Evolutionary conservation across 129 eudicot species (phyloP), one percentile per base, ranked within the genome.

Genomic region (Escallonia herrerae): DNA sequence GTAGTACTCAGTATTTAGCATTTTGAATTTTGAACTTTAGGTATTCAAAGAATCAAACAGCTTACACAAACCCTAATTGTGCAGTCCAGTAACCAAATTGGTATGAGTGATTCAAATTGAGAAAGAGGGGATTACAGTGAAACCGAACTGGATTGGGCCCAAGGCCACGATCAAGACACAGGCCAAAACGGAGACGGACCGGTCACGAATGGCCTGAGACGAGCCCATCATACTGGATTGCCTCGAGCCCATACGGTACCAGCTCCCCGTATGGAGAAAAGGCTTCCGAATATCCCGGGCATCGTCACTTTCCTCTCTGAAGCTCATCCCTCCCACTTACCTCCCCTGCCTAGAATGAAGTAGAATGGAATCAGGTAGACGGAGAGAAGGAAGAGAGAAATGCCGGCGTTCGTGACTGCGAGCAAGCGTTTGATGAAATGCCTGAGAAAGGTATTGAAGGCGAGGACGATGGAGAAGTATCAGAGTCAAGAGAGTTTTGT

Each of bases 91-190:
- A 22, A 22, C 33, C 33, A 22, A 22, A 22, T 22, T 49, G 9
- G 56, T 12, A 11, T 6, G 14, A 53, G 13, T 53, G 5, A 50
- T 37, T 10, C 51, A 42, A 5, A 53, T 13, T 3, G 42, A 56
- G 12, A 47, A 40, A 7, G 10, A 6, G n/a, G 41, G 33, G 37
- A 40, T 71, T 84, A 91, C 97, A 63, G 97, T 91, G 85, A 91
- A 91, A 12, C 97, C 97, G 60, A 91, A 87, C 82, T 91, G 97
- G 55, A 91, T 84, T 12, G 95, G 97, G 13, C 95, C 97, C 74
- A 91, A 75, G 40, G 97, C 90, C 39, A 91, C 86, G 63, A 91
- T 91, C 63, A 91, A 43, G 55, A 91, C 97, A 65, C 97, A 87
- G 8, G 97, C 97, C 47, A 91, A 76, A 42, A 91, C 97, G 3